Conservation (phyloP, 2,329 filamentous ascomycete species). For the Trichoderma gracile region DNA sequence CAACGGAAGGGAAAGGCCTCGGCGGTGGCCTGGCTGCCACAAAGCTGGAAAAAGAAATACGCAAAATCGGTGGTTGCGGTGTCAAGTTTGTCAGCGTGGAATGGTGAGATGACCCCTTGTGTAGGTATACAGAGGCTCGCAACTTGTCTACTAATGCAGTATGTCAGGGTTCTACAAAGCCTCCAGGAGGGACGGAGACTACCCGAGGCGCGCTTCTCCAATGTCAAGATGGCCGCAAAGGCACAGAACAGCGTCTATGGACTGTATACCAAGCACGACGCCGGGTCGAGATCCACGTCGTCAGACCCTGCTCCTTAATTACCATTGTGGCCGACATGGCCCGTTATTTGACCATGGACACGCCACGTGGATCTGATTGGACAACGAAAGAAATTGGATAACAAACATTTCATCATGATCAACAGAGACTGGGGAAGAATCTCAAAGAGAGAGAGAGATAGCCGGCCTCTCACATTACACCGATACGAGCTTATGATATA, state of each 20-base stretch:
- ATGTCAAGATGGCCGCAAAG: slow-evolving; percentile 60
- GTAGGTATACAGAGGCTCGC: neutral
- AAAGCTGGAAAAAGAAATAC: slow-evolving; percentile 82
- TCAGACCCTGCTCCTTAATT: neutral
- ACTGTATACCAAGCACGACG: slow-evolving; percentile 40
- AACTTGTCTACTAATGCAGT: neutral
- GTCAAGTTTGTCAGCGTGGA: slow-evolving; percentile 80
- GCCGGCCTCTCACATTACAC: slow-evolving; percentile 10
- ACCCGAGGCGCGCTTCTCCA: slow-evolving; percentile 70
- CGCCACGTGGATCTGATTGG: neutral
- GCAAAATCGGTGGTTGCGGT: slow-evolving; percentile 63
- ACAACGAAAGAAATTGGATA: neutral
- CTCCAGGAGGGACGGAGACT: slow-evolving; percentile 73
- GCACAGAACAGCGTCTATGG: slow-evolving; percentile 66
- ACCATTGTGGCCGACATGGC: neutral
- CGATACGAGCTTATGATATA: slow-evolving; percentile 16
- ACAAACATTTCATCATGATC: neutral
- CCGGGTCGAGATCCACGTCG: neutral
- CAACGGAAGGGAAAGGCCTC: slow-evolving; percentile 64
- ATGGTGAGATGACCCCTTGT: slow-evolving; percentile 58
- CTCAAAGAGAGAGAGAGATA: neutral
- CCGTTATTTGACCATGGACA: neutral
- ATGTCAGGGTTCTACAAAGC: slow-evolving; percentile 73
- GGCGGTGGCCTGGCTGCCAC: slow-evolving; percentile 74
- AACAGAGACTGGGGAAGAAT: neutral